Evolutionary conservation across 2,329 filamentous ascomycete genomes (phyloP).

Genomic region (Fusarium luffae): DNA sequence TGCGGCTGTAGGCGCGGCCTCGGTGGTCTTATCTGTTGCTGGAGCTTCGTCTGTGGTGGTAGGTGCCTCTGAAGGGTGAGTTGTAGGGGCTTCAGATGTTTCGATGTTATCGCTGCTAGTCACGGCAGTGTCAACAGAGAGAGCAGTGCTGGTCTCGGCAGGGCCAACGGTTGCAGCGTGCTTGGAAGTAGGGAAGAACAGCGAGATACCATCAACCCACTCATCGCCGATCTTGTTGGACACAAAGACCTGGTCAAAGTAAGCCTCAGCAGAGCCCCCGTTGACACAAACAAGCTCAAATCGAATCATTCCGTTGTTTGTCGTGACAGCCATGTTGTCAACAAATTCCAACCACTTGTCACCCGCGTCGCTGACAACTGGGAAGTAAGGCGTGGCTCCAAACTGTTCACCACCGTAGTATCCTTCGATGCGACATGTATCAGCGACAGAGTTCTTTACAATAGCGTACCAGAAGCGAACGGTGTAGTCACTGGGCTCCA

Average conservation of each 20-base stretch:
- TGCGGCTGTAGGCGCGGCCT: not conserved
- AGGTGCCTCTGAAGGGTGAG: not conserved
- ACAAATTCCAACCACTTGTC: slow-evolving; percentile 29
- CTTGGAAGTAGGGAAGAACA: slow-evolving; percentile 29
- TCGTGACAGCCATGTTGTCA: slow-evolving; percentile 23
- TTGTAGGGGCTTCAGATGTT: not conserved
- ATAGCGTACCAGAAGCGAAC: slow-evolving; percentile 40
- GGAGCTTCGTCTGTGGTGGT: not conserved
- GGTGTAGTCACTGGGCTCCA: slow-evolving; percentile 35
- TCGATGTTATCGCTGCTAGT: not conserved
- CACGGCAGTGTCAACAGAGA: not conserved
- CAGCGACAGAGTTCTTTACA: slow-evolving; percentile 19
- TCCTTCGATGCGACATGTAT: slow-evolving; percentile 38
- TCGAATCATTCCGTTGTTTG: slow-evolving; percentile 29
- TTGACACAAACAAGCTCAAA: slow-evolving; percentile 36
- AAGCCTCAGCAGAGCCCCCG: slow-evolving; percentile 34
- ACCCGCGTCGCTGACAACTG: slow-evolving; percentile 2
- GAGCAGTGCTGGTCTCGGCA: slow-evolving; percentile 11
- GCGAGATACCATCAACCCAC: slow-evolving; percentile 31
- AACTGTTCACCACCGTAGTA: slow-evolving; percentile 31
- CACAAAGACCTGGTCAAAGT: slow-evolving; percentile 42
- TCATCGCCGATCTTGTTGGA: slow-evolving; percentile 35
- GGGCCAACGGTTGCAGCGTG: slow-evolving; percentile 16
- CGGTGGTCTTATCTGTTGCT: not conserved
- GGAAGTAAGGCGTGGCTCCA: slow-evolving; percentile 35